These are phyloP conservation scores for Hypoxylon fuscum DNA, from an alignment of 495 filamentous ascomycete species.

Conservation along the genomic window DNA sequence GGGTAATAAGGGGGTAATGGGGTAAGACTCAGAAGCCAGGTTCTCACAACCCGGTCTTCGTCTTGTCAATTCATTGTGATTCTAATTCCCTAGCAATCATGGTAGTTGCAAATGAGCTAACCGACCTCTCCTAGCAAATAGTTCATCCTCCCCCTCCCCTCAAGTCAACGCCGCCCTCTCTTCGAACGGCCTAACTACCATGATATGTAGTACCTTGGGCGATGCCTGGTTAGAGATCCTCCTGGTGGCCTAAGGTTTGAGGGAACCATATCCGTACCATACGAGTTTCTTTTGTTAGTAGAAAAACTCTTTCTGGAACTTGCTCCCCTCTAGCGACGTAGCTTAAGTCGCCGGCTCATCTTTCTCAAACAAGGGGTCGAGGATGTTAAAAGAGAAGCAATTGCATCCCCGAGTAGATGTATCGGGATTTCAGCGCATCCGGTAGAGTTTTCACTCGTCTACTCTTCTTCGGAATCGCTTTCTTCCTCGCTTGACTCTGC, in stretches of 20 bases:
- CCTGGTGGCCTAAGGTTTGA: not conserved
- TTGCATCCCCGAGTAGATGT: not conserved
- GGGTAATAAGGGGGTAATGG: too few relatives aligned
- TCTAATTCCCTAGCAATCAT: not conserved
- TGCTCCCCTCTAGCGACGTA: not conserved
- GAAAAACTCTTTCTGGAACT: too few relatives aligned
- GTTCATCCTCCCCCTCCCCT: not conserved
- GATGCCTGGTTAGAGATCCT: not conserved
- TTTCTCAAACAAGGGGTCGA: constrained; percentile 1
- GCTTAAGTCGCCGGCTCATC: not conserved
- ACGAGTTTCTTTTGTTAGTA: not conserved
- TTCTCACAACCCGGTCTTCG: too few relatives aligned
- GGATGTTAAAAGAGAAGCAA: constrained; percentile 3
- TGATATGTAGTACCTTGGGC: too few relatives aligned
- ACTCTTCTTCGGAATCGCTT: constrained; percentile 47
- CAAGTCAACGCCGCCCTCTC: not conserved
- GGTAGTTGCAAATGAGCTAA: constrained; percentile 1
- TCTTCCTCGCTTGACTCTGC: constrained; percentile 44
- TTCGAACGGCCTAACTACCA: constrained; percentile 7
- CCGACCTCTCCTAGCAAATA: not conserved
- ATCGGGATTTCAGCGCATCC: not conserved
- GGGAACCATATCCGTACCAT: constrained; percentile 27
- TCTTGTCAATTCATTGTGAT: too few relatives aligned
- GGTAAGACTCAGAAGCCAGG: too few relatives aligned
- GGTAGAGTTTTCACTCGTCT: constrained; percentile 1